phyloP scores from a whole-genome alignment of 345 rosid species.

The Populus tremula region DNA sequence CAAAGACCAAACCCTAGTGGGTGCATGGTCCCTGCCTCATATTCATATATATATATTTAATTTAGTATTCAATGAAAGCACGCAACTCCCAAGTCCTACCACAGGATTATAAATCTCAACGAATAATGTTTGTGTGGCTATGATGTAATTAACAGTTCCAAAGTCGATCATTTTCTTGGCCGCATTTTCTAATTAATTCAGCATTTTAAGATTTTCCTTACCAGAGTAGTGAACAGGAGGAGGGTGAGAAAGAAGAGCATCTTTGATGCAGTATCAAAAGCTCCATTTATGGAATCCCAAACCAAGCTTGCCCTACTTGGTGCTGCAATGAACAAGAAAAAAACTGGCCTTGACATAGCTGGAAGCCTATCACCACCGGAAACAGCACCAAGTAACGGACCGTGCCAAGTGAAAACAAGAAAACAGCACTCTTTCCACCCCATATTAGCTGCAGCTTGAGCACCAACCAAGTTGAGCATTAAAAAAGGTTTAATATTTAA shows the following conservation, averaged over 20 bases:
- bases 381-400: constrained; percentile 28
- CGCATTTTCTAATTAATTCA: neutral
- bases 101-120: too few relatives aligned
- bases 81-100: neutral
- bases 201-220: neutral
- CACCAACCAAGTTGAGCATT: constrained; percentile 23
- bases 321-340: constrained; percentile 30
- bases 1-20: neutral
- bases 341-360: constrained; percentile 25
- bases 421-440: constrained; percentile 27
- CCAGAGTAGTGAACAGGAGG: constrained; percentile 28
- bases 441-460: constrained; percentile 26
- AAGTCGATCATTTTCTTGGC: neutral
- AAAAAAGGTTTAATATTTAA: too few relatives aligned
- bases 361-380: constrained; percentile 19
- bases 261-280: constrained; percentile 22
- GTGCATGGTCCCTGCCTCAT: neutral
- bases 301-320: constrained; percentile 31
- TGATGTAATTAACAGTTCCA: neutral
- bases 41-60: neutral
- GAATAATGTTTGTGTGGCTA: too few relatives aligned
- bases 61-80: neutral
- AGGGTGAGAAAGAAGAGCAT: constrained; percentile 32
- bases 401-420: constrained; percentile 27
- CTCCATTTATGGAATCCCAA: constrained; percentile 25